Base-by-base conservation (phyloP, 179 eudicot genomes). In the Drosera spatulata region DNA sequence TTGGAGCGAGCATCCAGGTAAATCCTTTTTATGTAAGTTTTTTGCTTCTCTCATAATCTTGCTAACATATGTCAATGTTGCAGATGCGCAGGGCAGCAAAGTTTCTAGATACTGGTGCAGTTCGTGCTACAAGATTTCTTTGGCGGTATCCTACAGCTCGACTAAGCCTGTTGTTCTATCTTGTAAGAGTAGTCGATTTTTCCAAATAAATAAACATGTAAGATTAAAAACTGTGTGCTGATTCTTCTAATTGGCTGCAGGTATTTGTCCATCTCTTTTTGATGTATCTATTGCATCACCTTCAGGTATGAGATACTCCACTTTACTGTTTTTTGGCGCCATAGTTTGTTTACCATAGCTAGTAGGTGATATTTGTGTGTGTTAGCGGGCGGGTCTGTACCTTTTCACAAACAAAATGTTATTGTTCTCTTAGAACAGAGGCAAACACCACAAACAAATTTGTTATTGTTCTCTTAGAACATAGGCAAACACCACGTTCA, bases 141-240 rank as follows among this genome's bases (percentile, higher is more conserved):
- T 90, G 97, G 99, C 97, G 94, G 63, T 89, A 94, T 74, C 99
- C 99, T 50, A 80, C 77, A 55, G 99, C 96, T 66, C 91, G 97
- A 66, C 73, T 94, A 62, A 72, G 85, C 66, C 78, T 90, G 71
- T 73, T 93, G 41, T 93, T 69, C 68, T 90, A 89, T 71, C 73
- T 93, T 75, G 97, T 93, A 51, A 74, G 80, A 66, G 48, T 48
- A 59, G 4, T 61, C 51, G 38, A 7, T 8, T 14, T 6, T 9
- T 37, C 6, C 8, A 41, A n/a, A 7, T 8, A 41, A 45, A 60
- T 40, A 42, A 4, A 37, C 37, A 2, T 0, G 6, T 45, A 45
- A 45, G 7, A 10, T 45, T 45, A 6, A 45, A 45, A 45, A 45
- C 49, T 45, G 7, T 10, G 10, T 45, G 49, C 7, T 10, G 10